Base-by-base conservation (phyloP, 2,329 filamentous ascomycete genomes). In the Pyrenophora tritici-repentis region DNA sequence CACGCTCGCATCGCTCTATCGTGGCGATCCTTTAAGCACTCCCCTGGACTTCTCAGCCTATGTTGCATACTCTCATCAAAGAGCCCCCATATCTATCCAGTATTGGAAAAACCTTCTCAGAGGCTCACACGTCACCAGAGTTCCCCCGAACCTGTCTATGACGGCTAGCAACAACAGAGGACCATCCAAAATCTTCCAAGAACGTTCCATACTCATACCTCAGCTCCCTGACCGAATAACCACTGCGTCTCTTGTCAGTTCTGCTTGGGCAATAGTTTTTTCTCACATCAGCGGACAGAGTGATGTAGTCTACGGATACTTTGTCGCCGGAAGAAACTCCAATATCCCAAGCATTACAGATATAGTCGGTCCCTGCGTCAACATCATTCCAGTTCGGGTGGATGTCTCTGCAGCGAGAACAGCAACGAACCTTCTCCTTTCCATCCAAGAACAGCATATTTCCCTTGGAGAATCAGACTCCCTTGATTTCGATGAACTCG, bases 301-400 rank as follows among this genome's bases (percentile, higher is more conserved):
- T 0, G 73, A 75, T 42, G 54, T 71, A 69, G n/a, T 37, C 32
- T 45, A 36, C 34, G 42, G 12, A 7, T 18, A 45, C 35, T 55
- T 69, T 32, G 64, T 73, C 43, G 62, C 53, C 38, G 72, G 72
- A 1, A 67, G 72, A 42, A 72, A 70, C 50, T 56, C 62, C 37
- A 29, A 47, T 3, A 24, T 49, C 4, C 16, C 42, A 12, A 62
- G 61, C 2, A 55, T 71, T 84, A 95, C 91, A 75, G 91, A 97
- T 77, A 95, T 97, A 82, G 97, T 97, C 70, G 93, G 91, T 55
- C 93, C 94, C 53, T 93, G 93, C 72, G 83, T 96, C 69, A 96
- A 91, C 42, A 37, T 45, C 16, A 13, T 43, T 8, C 86, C 96
- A 97, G 67, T 74, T 7, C 64, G 71, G 4, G 20, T 68, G 0